phyloP scores from a whole-genome alignment of 2,329 filamentous ascomycete species.

The Camillea tinctor region DNA sequence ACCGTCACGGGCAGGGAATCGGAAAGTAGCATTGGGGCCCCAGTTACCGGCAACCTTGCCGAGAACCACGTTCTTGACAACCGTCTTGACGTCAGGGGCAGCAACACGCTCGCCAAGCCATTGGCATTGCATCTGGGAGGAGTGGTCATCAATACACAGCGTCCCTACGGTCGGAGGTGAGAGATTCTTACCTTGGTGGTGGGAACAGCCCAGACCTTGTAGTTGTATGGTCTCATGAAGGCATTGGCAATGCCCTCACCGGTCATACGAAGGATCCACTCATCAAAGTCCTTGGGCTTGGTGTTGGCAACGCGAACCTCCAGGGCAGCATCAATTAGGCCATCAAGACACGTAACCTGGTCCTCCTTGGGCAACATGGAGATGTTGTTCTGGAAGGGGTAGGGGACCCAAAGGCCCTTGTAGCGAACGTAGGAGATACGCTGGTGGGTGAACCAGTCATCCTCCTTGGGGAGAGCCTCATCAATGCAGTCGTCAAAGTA shows the following conservation, averaged over 20 bases:
- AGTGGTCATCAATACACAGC: constrained; percentile 10
- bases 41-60: constrained; percentile 96
- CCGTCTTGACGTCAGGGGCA: constrained; percentile 89
- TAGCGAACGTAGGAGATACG: constrained; percentile 98
- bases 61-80: constrained; percentile 91
- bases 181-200: constrained; percentile 76
- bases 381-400: constrained; percentile 99
- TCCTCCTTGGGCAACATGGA: constrained; percentile 97
- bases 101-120: constrained; percentile 99
- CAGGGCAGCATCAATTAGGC: constrained; percentile 91
- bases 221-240: constrained; percentile 99
- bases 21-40: constrained; percentile 98
- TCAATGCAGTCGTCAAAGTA: constrained; percentile 99
- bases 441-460: constrained; percentile 97
- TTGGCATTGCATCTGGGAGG: constrained; percentile 91
- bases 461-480: constrained; percentile 89
- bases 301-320: constrained; percentile 82
- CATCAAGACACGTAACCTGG: constrained; percentile 90
- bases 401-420: constrained; percentile 95
- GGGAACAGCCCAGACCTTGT: constrained; percentile 98
- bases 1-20: constrained; percentile 92
- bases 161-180: background rate
- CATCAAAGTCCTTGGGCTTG: constrained; percentile 96
- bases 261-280: constrained; percentile 95
- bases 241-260: constrained; percentile 86